phyloP scores from a whole-genome alignment of 257 asterid genomes.

The Perilla frutescens region DNA sequence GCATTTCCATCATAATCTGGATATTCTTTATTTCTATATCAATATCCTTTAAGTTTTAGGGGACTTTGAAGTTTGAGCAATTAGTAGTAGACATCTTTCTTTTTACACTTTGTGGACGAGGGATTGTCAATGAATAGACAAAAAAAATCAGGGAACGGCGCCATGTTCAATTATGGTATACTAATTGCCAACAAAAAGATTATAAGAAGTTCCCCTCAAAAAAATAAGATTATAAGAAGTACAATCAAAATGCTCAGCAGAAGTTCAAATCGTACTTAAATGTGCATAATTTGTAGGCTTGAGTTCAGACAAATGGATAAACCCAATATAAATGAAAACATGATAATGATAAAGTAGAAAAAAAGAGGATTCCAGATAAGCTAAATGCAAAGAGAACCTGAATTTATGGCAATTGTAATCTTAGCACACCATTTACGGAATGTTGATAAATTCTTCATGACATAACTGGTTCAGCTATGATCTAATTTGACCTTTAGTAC shows the following conservation, averaged over 20 bases:
- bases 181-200: constrained; percentile 6
- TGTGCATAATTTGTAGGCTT: background rate
- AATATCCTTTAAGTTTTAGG: constrained; percentile 10
- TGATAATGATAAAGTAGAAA: no score
- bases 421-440: background rate
- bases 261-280: constrained; percentile 1
- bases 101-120: background rate
- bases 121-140: background rate
- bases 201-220: background rate
- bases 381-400: background rate
- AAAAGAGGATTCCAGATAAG: background rate
- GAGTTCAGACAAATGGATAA: background rate
- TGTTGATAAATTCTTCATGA: constrained; percentile 5
- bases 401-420: background rate
- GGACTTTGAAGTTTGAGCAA: constrained; percentile 12
- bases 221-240: background rate
- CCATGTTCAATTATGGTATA: background rate
- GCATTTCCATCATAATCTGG: background rate
- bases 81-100: background rate
- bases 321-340: background rate
- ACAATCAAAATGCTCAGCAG: background rate
- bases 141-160: constrained; percentile 16
- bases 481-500: background rate
- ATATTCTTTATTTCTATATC: constrained; percentile 7
- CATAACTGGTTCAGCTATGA: constrained; percentile 1